These are phyloP conservation scores for Filobasidium floriforme DNA, from an alignment of 768 basidiomycete genomes.

Conservation along the genomic window DNA sequence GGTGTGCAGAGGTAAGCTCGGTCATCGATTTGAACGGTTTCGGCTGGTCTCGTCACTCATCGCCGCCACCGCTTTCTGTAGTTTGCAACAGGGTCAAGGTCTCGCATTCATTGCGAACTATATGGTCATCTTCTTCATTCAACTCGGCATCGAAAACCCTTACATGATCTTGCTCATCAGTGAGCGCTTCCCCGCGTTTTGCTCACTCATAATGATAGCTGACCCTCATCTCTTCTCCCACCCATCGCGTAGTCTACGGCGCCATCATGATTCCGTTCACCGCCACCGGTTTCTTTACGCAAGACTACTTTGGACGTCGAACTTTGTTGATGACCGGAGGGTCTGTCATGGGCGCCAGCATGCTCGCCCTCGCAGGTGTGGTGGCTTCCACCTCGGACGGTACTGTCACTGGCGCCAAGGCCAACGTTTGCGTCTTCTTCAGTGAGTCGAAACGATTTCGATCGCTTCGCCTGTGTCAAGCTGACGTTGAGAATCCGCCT, in stretches of 20 bases:
- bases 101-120: conserved; percentile 16
- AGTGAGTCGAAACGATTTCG: conserved; percentile 8
- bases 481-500: not conserved
- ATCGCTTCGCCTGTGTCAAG: not conserved
- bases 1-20: conserved; percentile 16
- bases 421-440: conserved; percentile 6
- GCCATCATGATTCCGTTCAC: conserved; percentile 19
- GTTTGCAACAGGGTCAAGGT: conserved; percentile 23
- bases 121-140: conserved; percentile 24
- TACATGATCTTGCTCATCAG: conserved; percentile 18
- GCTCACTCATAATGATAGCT: not conserved
- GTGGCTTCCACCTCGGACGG: not conserved
- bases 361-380: conserved; percentile 6
- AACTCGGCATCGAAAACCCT: conserved; percentile 21
- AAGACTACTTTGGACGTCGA: conserved; percentile 23
- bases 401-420: conserved; percentile 1
- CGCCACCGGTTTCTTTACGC: conserved; percentile 15
- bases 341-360: conserved; percentile 5
- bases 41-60: no score
- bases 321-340: conserved; percentile 17
- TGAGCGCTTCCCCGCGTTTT: not conserved
- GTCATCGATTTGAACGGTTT: no score
- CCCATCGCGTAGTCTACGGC: conserved; percentile 12
- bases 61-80: no score
- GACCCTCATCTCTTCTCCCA: not conserved